Evolutionary conservation across 768 basidiomycete genomes (phyloP), one percentile per base, ranked within the genome.

Genomic region (Multifurca ochricompacta): DNA sequence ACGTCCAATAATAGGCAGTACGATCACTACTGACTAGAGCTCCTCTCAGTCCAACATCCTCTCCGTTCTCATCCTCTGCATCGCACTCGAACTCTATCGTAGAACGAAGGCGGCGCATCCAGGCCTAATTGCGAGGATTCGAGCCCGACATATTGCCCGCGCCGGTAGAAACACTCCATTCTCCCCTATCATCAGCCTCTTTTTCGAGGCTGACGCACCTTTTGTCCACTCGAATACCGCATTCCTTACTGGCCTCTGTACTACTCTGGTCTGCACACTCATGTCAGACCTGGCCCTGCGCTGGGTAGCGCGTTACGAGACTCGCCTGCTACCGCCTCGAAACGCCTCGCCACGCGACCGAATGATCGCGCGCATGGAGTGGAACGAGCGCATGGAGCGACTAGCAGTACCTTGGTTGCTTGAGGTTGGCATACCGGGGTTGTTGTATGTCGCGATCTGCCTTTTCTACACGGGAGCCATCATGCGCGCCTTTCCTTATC

Each of bases 181-280:
- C 19, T 54, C 53, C 25, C 53, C 53, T 1, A 54, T 54, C 40
- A 14, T 54, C 53, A 48, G 53, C 53, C 53, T 54, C 23, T 48
- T 54, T 32, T 54, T 54, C 27, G 53, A 54, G 40, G 18, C 18
- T 0, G 40, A 36, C 6, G 53, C 53, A 1, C 53, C 53, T 19
- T 54, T 36, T 36, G 2, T 54, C 14, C 40, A 48, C 18, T 41
- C 53, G 10, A 54, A 54, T 34, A 43, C 40, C 39, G 40, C 34
- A 3, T 54, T 54, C 32, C 53, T 54, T 25, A 35, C 34, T 16
- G 53, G 53, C 27, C 53, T 54, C 32, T 54, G 47, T 13, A 54
- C 53, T 9, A 49, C 40, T 16, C 53, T 49, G 19, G 36, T 21
- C 25, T 54, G 47, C 34, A 54, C 53, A 7, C 47, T 54, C 53